Base-by-base conservation (phyloP, 2,329 filamentous ascomycete species). In the Bisporella sp. region DNA sequence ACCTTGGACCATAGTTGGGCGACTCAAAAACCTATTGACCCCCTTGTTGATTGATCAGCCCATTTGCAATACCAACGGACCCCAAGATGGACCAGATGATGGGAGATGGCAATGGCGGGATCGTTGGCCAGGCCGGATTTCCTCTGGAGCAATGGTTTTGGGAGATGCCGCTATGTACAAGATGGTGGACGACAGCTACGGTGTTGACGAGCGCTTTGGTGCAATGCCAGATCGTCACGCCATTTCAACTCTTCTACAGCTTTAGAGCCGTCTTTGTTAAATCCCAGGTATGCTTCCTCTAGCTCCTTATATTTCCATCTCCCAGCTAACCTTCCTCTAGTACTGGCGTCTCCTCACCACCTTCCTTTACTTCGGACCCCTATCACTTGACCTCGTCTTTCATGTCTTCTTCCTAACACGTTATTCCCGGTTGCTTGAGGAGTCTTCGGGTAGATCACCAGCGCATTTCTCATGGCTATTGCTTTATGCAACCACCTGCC, bases 341-440 rank as follows among this genome's bases (percentile, higher is more conserved):
- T 97, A 96, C 70, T 99, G 93, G 93, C 86, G 93, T 40, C 76
- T 99, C n/a, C 64, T 96, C 40, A 95, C 92, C 2, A 96, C 92
- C 1, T 99, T 99, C 72, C 81, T 97, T 64, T 99, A 97, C 74
- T 97, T 97, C 66, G 93, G 93, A 2, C 91, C 92, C 2, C 82
- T 97, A 57, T 93, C 86, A 31, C 81, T 99, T 65, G 93, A 97
- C 68, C 83, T 99, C 40, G 78, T 97, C 60, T 97, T 96, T 75
- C 92, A 97, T 69, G 87, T 97, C 68, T 99, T 96, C 78, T 99
- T 99, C 72, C 84, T 96, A 51, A 91, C 96, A 67, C 87, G 93
- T 51, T 99, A 99, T 69, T 91, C 92, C 5, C 87, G 93, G 46
- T 85, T 97, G 41, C 81, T 99, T 44, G 93, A 99, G 71, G 92